These are phyloP conservation scores for Talaromyces borbonicus DNA, from an alignment of 495 filamentous ascomycete genomes.

Conservation along the genomic window DNA sequence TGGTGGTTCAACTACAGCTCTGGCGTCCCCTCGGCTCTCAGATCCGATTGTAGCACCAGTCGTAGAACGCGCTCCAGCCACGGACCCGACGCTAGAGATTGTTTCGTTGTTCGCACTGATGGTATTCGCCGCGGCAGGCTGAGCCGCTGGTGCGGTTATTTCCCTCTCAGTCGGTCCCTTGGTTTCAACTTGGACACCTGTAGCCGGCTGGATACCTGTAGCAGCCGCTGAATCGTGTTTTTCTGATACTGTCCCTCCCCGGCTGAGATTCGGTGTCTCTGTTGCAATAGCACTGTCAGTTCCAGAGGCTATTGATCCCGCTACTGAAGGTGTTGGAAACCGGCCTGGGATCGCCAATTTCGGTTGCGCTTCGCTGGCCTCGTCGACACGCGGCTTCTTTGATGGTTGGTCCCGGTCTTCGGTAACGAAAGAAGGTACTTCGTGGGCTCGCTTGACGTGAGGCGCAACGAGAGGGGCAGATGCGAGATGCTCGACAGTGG, in stretches of 20 bases:
- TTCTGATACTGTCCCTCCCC: background rate
- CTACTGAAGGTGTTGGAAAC: slow-evolving; percentile 2
- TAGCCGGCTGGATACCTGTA: background rate
- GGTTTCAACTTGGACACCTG: too few relatives aligned
- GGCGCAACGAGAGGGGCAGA: slow-evolving; percentile 9
- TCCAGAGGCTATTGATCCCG: slow-evolving; percentile 3
- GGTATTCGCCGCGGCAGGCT: background rate
- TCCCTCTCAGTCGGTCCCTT: background rate
- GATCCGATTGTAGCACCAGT: too few relatives aligned
- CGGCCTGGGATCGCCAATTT: slow-evolving; percentile 1
- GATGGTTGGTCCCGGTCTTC: slow-evolving; percentile 18
- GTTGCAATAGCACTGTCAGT: slow-evolving; percentile 1
- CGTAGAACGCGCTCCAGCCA: too few relatives aligned
- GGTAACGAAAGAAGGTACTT: slow-evolving; percentile 12
- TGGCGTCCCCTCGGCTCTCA: too few relatives aligned
- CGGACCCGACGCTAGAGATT: too few relatives aligned
- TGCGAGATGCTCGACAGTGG: slow-evolving; percentile 1
- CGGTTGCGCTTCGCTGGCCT: slow-evolving; percentile 4
- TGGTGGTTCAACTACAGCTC: background rate
- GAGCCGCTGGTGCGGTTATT: background rate
- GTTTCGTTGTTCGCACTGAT: background rate
- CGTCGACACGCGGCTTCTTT: slow-evolving; percentile 19
- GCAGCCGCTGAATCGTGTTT: background rate
- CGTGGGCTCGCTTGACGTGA: slow-evolving; percentile 19
- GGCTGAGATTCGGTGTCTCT: background rate